Base-by-base conservation (phyloP, 2,329 filamentous ascomycete species). In the Ophiognomonia clavigignenti-juglandacearum region DNA sequence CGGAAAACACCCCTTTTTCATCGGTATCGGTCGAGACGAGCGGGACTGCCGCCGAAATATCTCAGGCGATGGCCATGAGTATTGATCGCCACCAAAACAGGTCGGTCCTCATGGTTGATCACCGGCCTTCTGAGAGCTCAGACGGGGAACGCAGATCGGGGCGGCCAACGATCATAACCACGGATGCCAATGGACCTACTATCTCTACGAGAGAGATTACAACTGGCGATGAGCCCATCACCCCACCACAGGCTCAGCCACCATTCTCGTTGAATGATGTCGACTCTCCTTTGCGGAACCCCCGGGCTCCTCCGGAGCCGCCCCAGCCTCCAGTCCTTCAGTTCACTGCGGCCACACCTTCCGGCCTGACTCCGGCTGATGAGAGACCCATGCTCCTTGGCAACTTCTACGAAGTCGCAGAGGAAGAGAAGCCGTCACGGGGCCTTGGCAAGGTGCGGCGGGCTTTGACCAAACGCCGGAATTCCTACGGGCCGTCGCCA, bases 71-170 rank as follows among this genome's bases (percentile, higher is more conserved):
- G 58, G 78, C 77, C 32, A 72, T 85, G 46, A 80, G 72, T 51
- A 79, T 85, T 56, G 82, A 76, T 54, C 73, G 77, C 18, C 81
- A 85, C 53, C 79, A 84, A 56, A 84, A 83, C 54, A 81, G 74
- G 39, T 85, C 81, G 4, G 65, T 85, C 10, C 61, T 83, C 35
- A 72, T 84, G 63, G 75, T 84, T 24, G 67, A 82, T 53, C 75
- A 82, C 35, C 75, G 70, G 57, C 72, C 71, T 20, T 74, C 72
- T 0, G 73, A 75, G 47, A 64, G 62, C 38, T 68, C 71, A 18
- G 69, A 71, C 37, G 55, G 61, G 4, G 58, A 63, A 31, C 58
- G 53, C 14, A 45, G 32, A 11, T 52, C 58, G 3, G 54, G 60
- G 32, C 61, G 65, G 14, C 64, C 70, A 13, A 61, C 58, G 32